Percentiles rank a stretch among this genome's conserved stretches.
These are phyloP conservation scores for Aspergillus hiratsukae DNA, from an alignment of 2,329 filamentous ascomycete species.

Conservation along the genomic window DNA sequence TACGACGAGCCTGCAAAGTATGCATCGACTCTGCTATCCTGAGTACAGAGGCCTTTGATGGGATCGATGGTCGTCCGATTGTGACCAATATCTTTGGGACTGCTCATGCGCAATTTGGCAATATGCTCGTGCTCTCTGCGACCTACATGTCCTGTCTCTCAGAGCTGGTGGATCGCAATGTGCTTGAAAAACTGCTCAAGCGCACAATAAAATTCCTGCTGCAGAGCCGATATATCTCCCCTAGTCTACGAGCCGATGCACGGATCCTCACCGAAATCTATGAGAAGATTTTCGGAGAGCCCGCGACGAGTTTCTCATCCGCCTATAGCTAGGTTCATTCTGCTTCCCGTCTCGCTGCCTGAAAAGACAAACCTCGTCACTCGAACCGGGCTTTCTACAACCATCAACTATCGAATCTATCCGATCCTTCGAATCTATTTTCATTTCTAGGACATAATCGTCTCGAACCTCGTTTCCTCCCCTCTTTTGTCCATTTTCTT, in stretches of 20 bases:
- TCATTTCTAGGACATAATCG: neutral
- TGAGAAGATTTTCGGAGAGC: slow-evolving; percentile 39
- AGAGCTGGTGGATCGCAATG: slow-evolving; percentile 52
- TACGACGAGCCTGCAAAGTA: slow-evolving; percentile 52
- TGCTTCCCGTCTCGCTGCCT: neutral
- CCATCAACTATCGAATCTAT: neutral
- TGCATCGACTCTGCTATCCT: slow-evolving; percentile 73
- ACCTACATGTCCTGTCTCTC: slow-evolving; percentile 66
- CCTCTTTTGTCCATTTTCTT: slow-evolving; percentile 2
- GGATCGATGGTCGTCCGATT: slow-evolving; percentile 61
- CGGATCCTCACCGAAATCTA: slow-evolving; percentile 61
- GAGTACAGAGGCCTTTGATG: slow-evolving; percentile 79
- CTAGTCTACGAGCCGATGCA: slow-evolving; percentile 69
- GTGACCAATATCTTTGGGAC: slow-evolving; percentile 97
- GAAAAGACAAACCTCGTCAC: neutral
- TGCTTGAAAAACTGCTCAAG: slow-evolving; percentile 58
- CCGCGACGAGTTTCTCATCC: slow-evolving; percentile 8
- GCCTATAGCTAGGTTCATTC: neutral
- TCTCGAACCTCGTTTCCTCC: slow-evolving; percentile 1
- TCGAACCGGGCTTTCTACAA: neutral
- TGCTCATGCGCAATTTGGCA: slow-evolving; percentile 97
- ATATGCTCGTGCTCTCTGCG: slow-evolving; percentile 83
- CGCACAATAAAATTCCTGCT: slow-evolving; percentile 74
- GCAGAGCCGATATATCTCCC: slow-evolving; percentile 66
- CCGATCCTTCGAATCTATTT: neutral